These are phyloP conservation scores for Austroboletus rostrupii DNA, from an alignment of 1,284 basidiomycete species.

Conservation along the genomic window DNA sequence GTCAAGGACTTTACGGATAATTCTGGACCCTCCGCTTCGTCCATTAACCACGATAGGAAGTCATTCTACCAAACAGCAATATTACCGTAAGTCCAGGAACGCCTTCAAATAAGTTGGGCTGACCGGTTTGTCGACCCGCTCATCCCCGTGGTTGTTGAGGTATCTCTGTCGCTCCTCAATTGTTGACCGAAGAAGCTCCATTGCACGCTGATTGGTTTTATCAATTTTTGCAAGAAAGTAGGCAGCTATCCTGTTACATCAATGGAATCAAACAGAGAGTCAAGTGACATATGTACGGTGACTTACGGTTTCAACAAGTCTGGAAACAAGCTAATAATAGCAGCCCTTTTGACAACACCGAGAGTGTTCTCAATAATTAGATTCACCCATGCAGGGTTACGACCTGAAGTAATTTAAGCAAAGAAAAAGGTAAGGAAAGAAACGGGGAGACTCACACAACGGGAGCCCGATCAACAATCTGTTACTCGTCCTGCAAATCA, in stretches of 20 bases:
- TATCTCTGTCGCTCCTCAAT: slow-evolving; percentile 35
- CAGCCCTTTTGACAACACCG: slow-evolving; percentile 27
- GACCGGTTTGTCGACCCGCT: slow-evolving; percentile 39
- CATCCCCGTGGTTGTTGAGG: slow-evolving; percentile 31
- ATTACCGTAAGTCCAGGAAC: background rate
- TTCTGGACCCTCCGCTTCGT: slow-evolving; percentile 34
- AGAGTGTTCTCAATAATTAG: slow-evolving; percentile 34
- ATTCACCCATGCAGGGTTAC: slow-evolving; percentile 37
- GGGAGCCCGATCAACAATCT: slow-evolving; percentile 40
- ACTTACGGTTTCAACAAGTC: slow-evolving; percentile 37
- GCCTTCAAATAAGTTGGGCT: too few relatives aligned
- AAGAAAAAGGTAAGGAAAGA: background rate
- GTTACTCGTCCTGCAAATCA: slow-evolving; percentile 34
- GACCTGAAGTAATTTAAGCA: slow-evolving; percentile 29
- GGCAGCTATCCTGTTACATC: slow-evolving; percentile 1
- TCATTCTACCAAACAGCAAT: slow-evolving; percentile 32
- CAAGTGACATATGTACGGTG: rapidly evolving
- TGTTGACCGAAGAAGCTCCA: slow-evolving; percentile 31
- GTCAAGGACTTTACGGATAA: slow-evolving; percentile 28
- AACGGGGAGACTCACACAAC: slow-evolving; percentile 28
- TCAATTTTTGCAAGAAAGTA: background rate
- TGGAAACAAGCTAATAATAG: slow-evolving; percentile 35
- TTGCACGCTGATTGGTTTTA: slow-evolving; percentile 4
- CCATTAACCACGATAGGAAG: slow-evolving; percentile 44
- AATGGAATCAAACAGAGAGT: background rate